Evolutionary conservation across 768 basidiomycete species (phyloP), one percentile per base, ranked within the genome.

Genomic region (Cubamyces sp.): DNA sequence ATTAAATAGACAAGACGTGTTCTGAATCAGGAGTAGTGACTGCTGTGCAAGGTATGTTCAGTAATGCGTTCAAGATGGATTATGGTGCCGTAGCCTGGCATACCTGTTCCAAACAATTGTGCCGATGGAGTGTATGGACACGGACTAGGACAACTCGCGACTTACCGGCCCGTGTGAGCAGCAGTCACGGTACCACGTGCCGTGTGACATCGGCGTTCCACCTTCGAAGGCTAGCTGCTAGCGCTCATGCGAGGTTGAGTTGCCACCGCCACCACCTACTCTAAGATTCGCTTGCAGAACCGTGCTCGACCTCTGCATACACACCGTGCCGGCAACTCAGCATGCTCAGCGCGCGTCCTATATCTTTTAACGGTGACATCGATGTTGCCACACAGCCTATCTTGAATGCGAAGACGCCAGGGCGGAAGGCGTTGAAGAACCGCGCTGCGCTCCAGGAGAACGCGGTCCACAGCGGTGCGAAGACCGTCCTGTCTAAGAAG

Each of bases 331-430:
- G 5, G 40, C 18, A 46, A 12, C 50, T 28, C 51, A 61, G 1
- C 25, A 66, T 68, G 68, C 57, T 68, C 43, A 64, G 63, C 41
- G 19, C 65, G 18, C 60, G 65, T 16, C 68, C 65, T 19, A 37
- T 63, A 30, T 47, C 62, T 1, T 25, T 68, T 26, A 11, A 53
- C 14, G 21, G 14, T n/a, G 64, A 67, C 26, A 37, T 56, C 8
- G 55, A 62, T 26, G 37, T 51, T 11, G 23, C 30, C 18, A 28
- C 58, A 56, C 62, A 64, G 28, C 34, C 58, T 57, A 53, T 52
- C 8, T 25, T 61, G 5, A 64, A 62, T 19, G 34, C 78, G 1
- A 87, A 83, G 71, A 90, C 87, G 0, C 88, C 87, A 2, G 85
- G 81, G n/a, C 75, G 81, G 37, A 76, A 68, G 12, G 72, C 77